Base-by-base conservation (phyloP, 148 eudicot genomes). In the Dianthus caryophyllus region DNA sequence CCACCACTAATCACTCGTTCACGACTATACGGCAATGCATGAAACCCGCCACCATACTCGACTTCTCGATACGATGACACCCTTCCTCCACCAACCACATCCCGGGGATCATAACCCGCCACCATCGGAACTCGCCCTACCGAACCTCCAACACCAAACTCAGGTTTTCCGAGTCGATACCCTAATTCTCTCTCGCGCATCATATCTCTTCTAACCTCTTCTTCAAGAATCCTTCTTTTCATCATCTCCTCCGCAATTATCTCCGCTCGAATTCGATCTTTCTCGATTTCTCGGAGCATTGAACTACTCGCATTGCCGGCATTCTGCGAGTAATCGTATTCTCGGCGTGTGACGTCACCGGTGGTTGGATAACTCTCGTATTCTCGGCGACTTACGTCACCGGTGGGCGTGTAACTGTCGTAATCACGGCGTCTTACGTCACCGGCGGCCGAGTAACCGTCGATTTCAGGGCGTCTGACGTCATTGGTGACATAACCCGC, bases 121-220 rank as follows among this genome's bases (percentile, higher is more conserved):
- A 36, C 33, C 70, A 46, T 56, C 7, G 81, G 59, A 18, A 75
- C 36, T 43, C 72, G 72, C 6, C 9, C 61, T 3, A 44, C 2
- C 0, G 56, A 25, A 12, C 39, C n/a, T 6, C 71, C 66, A 20
- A 64, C 4, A 10, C 30, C 59, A 10, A 22, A 20, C 52, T 55
- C 22, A 22, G 66, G 11, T 54, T 36, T 27, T 66, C 64, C 74
- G 10, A 57, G 62, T 3, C 74, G 68, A 71, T 72, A 8, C 7
- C 76, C 81, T 61, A 83, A 57, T 14, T 87, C 83, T 30, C 88
- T 79, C 77, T 88, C 97, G 60, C 67, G 6, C 78, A 74, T 70
- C 77, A 90, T 29, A 76, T 88, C 97, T 53, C 84, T 79, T 73
- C 91, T 77, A 24, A 88, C 85, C 31, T 90, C 93, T 4, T 76